Percentiles rank a stretch among this genome's conserved stretches.
Evolutionary conservation across 2,329 filamentous ascomycete species (phyloP).

Genomic region (Drechslerella coelobrocha): DNA sequence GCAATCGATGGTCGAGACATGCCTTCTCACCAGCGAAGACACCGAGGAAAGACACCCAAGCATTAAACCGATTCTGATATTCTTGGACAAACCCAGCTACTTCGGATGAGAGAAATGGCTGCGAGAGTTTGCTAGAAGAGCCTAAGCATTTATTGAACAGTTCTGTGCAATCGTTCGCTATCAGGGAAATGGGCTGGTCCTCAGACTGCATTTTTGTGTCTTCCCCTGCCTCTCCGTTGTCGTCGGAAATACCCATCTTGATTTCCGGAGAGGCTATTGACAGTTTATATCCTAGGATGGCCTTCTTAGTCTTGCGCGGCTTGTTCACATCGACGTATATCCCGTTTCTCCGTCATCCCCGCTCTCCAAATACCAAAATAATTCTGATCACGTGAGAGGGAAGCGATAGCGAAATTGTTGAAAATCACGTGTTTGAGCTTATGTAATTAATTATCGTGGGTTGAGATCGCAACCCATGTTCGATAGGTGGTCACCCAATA

Average conservation of each 20-base stretch:
- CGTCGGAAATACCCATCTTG: conserved; percentile 7
- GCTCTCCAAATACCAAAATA: too few species aligned
- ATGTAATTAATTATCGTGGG: too few species aligned
- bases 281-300: conserved; percentile 4
- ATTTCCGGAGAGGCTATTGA: conserved; percentile 5
- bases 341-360: too few species aligned
- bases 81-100: conserved; percentile 6
- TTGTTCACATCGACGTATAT: conserved; percentile 3
- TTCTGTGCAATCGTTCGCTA: conserved; percentile 8
- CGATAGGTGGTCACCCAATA: too few species aligned
- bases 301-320: background rate
- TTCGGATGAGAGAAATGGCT: background rate
- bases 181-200: conserved; percentile 12
- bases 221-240: conserved; percentile 3
- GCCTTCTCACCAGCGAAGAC: conserved; percentile 8
- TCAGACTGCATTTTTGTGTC: background rate
- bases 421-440: too few species aligned
- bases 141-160: conserved; percentile 10
- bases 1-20: conserved; percentile 9
- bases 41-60: conserved; percentile 10
- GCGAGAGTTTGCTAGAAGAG: background rate
- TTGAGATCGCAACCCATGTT: too few species aligned
- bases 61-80: conserved; percentile 9
- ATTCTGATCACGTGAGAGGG: too few species aligned
- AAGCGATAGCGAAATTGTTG: too few species aligned